A percentile compares a stretch with the other conserved stretches of the same genome.
These are phyloP conservation scores for Rhizopogon roseolus DNA, from an alignment of 768 basidiomycete genomes.

Conservation along the genomic window DNA sequence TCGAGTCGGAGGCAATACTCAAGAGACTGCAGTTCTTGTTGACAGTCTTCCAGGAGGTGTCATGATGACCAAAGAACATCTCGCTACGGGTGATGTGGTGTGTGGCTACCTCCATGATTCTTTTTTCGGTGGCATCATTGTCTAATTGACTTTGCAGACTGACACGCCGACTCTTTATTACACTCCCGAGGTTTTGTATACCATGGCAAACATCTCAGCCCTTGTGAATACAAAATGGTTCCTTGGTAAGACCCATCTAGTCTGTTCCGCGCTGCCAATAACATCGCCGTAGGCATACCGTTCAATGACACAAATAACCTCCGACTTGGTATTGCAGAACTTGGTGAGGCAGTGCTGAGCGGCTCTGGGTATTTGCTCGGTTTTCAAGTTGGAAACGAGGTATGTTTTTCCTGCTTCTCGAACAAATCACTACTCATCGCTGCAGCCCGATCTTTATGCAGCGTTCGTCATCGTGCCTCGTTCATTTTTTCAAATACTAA, in stretches of 20 bases:
- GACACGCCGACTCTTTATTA: constrained; percentile 48
- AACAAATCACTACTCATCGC: constrained; percentile 34
- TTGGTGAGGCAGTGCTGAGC: constrained; percentile 39
- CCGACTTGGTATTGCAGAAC: constrained; percentile 31
- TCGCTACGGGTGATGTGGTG: constrained; percentile 9
- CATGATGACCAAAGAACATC: constrained; percentile 27
- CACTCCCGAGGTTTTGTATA: constrained; percentile 45
- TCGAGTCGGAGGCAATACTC: constrained; percentile 48
- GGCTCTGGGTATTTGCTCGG: constrained; percentile 33
- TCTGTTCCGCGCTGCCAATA: neutral
- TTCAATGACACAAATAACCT: constrained; percentile 16
- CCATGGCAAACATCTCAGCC: constrained; percentile 41
- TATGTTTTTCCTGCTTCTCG: neutral
- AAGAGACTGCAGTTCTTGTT: constrained; percentile 35
- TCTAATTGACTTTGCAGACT: constrained; percentile 30
- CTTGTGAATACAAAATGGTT: constrained; percentile 46
- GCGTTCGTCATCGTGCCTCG: constrained; percentile 2
- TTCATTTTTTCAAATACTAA: neutral
- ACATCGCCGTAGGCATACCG: constrained; percentile 10
- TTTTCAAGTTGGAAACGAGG: constrained; percentile 55
- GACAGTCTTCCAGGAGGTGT: constrained; percentile 18
- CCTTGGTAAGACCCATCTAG: constrained; percentile 21
- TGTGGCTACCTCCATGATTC: constrained; percentile 20
- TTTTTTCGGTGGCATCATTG: constrained; percentile 15
- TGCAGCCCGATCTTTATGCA: constrained; percentile 42